Evolutionary conservation across 305 asterid species (phyloP).

Genomic region (Fraxinus xanthoxyloides): DNA sequence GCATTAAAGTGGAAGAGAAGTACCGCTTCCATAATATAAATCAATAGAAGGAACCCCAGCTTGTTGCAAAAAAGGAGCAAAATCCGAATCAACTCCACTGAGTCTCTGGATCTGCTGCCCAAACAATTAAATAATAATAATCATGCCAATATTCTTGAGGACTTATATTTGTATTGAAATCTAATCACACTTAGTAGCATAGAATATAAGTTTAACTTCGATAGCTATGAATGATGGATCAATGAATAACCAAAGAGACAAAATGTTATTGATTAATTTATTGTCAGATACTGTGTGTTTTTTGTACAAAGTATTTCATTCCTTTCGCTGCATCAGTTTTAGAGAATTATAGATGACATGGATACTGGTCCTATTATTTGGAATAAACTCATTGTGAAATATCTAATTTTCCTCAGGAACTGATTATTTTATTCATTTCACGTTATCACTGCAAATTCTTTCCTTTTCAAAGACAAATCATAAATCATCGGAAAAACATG

Average conservation of each 20-base stretch:
- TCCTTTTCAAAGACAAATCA: neutral
- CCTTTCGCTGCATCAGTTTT: neutral
- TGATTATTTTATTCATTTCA: neutral
- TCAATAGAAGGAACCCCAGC: slow-evolving; percentile 86
- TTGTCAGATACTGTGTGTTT: neutral
- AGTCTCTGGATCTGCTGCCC: slow-evolving; percentile 67
- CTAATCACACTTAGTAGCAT: neutral
- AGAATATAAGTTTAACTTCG: neutral
- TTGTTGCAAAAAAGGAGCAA: slow-evolving; percentile 88
- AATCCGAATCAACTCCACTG: slow-evolving; percentile 89
- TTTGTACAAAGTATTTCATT: neutral
- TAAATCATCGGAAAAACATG: neutral
- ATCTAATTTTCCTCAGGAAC: neutral
- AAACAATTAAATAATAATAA: slow-evolving; percentile 16
- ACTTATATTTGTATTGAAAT: neutral
- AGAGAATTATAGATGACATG: neutral
- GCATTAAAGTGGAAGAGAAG: slow-evolving; percentile 14
- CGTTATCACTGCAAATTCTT: neutral
- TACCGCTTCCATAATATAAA: slow-evolving; percentile 84
- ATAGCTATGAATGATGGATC: neutral
- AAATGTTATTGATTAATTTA: neutral
- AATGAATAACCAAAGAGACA: neutral
- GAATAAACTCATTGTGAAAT: neutral
- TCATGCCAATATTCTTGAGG: neutral
- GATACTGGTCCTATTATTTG: neutral